phyloP scores from a whole-genome alignment of 2,329 filamentous ascomycete genomes.

The Periconia macrospinosa region DNA sequence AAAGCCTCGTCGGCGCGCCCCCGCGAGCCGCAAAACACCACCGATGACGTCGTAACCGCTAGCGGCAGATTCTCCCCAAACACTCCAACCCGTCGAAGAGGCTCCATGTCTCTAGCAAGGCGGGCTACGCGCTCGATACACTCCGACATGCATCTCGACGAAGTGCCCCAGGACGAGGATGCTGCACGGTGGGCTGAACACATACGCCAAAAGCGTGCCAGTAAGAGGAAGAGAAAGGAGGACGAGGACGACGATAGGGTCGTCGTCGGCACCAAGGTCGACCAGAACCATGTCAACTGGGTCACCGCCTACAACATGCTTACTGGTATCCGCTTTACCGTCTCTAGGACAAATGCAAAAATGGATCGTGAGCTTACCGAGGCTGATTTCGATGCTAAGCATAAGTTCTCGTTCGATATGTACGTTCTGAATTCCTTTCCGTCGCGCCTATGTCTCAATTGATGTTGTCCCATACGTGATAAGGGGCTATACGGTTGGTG shows the following conservation, averaged over 20 bases:
- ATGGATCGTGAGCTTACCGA: constrained; percentile 87
- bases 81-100: constrained; percentile 66
- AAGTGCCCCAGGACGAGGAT: constrained; percentile 84
- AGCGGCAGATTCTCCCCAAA: constrained; percentile 83
- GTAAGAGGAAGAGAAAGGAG: constrained; percentile 79
- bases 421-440: constrained; percentile 51
- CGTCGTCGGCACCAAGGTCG: constrained; percentile 94
- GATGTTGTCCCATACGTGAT: neutral
- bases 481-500: neutral
- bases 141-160: constrained; percentile 81
- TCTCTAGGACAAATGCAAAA: constrained; percentile 95
- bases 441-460: neutral
- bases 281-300: constrained; percentile 96
- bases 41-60: constrained; percentile 64
- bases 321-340: constrained; percentile 95
- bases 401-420: constrained; percentile 99
- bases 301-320: constrained; percentile 99
- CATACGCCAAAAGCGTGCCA: constrained; percentile 87
- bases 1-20: constrained; percentile 63
- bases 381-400: constrained; percentile 88
- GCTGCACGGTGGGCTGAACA: constrained; percentile 90
- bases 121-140: constrained; percentile 82
- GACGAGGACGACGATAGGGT: constrained; percentile 90
- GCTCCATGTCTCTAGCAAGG: constrained; percentile 80
- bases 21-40: constrained; percentile 62